Conservation (phyloP, 2,329 filamentous ascomycete genomes). For the Alternaria tenuissima region DNA sequence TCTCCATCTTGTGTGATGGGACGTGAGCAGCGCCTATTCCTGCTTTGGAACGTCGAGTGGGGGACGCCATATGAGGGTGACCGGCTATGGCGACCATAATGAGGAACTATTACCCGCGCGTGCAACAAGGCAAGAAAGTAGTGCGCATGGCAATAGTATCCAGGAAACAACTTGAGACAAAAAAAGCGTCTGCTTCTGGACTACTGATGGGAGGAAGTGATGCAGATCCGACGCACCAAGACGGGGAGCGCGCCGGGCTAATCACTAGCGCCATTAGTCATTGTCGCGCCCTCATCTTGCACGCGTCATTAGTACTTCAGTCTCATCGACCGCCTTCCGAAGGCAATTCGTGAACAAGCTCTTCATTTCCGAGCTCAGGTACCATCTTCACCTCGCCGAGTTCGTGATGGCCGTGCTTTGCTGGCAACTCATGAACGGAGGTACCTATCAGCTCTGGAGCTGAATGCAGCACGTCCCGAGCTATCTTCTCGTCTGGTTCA, state of each 20-base stretch:
- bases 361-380: neutral
- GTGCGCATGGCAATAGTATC: no score
- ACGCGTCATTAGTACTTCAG: no score
- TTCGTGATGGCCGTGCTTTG: neutral
- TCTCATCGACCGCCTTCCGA: neutral
- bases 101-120: rapidly evolving
- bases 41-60: no score
- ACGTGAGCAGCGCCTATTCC: no score
- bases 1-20: no score
- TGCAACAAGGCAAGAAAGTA: rapidly evolving
- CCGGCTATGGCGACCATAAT: no score
- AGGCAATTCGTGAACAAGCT: neutral
- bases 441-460: neutral
- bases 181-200: neutral
- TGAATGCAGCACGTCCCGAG: neutral
- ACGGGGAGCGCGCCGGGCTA: neutral
- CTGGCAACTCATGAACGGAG: neutral
- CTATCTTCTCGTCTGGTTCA: neutral
- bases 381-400: neutral
- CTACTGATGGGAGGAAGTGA: neutral
- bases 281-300: neutral
- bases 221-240: neutral
- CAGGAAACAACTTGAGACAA: no score
- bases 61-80: no score
- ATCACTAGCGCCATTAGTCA: neutral